Conservation (phyloP, 257 asterid species). For the Haberlea rhodopensis region DNA sequence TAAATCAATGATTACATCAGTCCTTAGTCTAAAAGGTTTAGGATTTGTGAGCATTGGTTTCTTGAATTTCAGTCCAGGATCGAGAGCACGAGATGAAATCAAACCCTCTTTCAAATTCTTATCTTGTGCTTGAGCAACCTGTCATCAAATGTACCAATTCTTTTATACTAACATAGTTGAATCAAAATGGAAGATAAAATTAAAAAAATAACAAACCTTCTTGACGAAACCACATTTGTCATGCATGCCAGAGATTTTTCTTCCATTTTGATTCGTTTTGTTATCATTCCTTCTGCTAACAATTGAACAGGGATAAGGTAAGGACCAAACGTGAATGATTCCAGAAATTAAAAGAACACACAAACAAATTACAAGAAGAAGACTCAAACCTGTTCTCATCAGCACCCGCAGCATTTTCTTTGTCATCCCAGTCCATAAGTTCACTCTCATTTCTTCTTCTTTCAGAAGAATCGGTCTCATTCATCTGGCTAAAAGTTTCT, state of each 20-base stretch:
- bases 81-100: conserved; percentile 27
- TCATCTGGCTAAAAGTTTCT: conserved; percentile 7
- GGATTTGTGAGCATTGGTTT: conserved; percentile 87
- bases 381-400: conserved; percentile 66
- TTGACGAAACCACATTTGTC: conserved; percentile 26
- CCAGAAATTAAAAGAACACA: conserved; percentile 11
- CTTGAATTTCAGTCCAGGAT: conserved; percentile 46
- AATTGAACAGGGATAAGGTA: not conserved
- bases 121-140: conserved; percentile 45
- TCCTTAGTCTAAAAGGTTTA: conserved; percentile 93
- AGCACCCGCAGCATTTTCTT: conserved; percentile 66
- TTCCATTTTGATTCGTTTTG: conserved; percentile 36
- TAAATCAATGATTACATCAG: conserved; percentile 58
- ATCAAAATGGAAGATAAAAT: conserved; percentile 2
- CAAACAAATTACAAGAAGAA: conserved; percentile 3
- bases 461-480: conserved; percentile 25
- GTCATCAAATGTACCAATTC: not conserved
- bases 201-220: conserved; percentile 39
- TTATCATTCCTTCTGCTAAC: conserved; percentile 45
- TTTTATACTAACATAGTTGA: conserved; percentile 4
- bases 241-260: conserved; percentile 45
- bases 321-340: conserved; percentile 19
- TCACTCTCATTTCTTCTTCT: conserved; percentile 29
- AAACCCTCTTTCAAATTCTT: conserved; percentile 41
- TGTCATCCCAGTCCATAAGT: conserved; percentile 46